Percentiles rank a stretch among this genome's conserved stretches.
Conservation (phyloP, 306 rosid genomes). For the Lithocarpus polystachyus region DNA sequence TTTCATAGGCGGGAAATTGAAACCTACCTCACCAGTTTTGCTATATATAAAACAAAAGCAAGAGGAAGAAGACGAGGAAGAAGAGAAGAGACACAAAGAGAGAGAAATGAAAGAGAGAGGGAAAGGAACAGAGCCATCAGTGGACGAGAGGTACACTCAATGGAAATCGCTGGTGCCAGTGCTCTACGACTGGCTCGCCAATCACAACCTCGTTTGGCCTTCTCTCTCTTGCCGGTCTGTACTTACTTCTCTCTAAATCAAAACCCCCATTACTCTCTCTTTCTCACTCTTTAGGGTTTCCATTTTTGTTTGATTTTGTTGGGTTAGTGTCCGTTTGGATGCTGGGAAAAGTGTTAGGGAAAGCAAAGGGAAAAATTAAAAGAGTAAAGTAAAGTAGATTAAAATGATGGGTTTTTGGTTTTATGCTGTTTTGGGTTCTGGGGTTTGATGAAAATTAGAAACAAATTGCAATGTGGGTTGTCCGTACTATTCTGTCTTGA, state of each 20-base stretch:
- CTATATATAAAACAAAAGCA: background rate
- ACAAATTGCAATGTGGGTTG: background rate
- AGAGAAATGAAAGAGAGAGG: slow-evolving; percentile 20
- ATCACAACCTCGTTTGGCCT: slow-evolving; percentile 97
- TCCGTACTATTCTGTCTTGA: background rate
- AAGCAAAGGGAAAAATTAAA: background rate
- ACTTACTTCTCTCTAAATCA: background rate
- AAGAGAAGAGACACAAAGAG: background rate
- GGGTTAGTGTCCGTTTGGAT: background rate
- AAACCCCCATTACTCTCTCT: background rate
- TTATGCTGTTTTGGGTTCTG: background rate
- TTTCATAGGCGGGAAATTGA: no score
- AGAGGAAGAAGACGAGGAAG: background rate
- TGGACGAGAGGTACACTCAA: slow-evolving; percentile 70
- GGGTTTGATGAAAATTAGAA: background rate
- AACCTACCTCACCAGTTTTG: no score
- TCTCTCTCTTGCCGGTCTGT: slow-evolving; percentile 84
- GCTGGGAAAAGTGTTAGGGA: background rate
- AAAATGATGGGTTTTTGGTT: background rate
- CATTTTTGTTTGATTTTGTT: background rate
- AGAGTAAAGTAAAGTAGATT: background rate
- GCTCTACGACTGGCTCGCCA: slow-evolving; percentile 94
- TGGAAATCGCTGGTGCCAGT: slow-evolving; percentile 88
- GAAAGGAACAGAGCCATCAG: slow-evolving; percentile 21
- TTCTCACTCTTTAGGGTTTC: background rate